Percentiles rank a stretch among this genome's conserved stretches.
Evolutionary conservation across 495 filamentous ascomycete species (phyloP).

Genomic region (Clohesyomyces aquaticus): DNA sequence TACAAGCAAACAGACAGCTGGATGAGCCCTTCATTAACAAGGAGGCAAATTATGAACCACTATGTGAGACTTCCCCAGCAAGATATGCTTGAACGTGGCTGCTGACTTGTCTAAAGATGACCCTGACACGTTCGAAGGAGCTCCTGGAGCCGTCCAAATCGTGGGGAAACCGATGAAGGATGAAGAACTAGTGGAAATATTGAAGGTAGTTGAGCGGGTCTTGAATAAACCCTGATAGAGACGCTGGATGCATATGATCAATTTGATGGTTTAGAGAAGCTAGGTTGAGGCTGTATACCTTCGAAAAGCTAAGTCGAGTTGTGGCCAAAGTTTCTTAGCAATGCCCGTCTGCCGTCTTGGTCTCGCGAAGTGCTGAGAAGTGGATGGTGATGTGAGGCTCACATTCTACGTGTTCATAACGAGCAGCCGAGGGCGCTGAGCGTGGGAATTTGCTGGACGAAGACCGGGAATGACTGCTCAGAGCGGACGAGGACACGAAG

Average conservation of each 20-base stretch:
- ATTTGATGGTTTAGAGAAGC: not conserved
- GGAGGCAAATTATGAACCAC: conserved; percentile 36
- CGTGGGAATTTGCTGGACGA: too few relatives aligned
- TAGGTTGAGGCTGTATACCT: not conserved
- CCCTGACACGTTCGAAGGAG: conserved; percentile 40
- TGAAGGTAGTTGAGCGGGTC: conserved; percentile 35
- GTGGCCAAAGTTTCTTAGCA: too few relatives aligned
- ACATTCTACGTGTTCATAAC: too few relatives aligned
- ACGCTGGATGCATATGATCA: not conserved
- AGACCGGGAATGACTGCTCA: too few relatives aligned
- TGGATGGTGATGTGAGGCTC: too few relatives aligned
- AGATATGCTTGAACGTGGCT: not conserved
- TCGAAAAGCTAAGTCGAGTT: too few relatives aligned
- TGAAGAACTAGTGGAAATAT: conserved; percentile 43
- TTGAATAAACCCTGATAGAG: conserved; percentile 5
- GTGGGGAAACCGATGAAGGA: conserved; percentile 46
- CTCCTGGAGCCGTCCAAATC: conserved; percentile 42
- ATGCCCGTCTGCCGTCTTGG: too few relatives aligned
- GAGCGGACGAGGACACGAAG: too few relatives aligned
- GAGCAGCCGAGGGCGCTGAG: too few relatives aligned
- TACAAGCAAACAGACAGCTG: conserved; percentile 39
- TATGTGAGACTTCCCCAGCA: conserved; percentile 34
- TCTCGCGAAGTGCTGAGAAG: too few relatives aligned
- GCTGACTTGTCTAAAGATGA: conserved; percentile 30
- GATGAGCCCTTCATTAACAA: conserved; percentile 39